Conservation (phyloP, 2,329 filamentous ascomycete genomes). For the Apiospora saccharicola region DNA sequence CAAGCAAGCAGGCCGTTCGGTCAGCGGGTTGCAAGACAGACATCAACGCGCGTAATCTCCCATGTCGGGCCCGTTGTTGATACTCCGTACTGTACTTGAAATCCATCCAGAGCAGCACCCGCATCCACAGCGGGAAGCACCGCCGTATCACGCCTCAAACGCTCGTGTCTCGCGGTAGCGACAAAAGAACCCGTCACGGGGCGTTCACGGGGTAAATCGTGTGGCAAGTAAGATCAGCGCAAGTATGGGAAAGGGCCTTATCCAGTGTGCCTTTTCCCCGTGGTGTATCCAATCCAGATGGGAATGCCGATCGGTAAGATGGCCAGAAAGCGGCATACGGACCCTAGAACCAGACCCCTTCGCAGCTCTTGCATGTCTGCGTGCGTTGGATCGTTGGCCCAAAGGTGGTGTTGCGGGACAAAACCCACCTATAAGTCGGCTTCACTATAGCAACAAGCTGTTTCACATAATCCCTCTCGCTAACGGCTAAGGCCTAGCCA, state of each 20-base stretch:
- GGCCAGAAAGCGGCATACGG: neutral
- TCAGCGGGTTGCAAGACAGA: neutral
- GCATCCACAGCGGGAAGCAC: slow-evolving; percentile 15
- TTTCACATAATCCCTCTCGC: slow-evolving; percentile 12
- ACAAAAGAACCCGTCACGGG: neutral
- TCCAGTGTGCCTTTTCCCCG: neutral
- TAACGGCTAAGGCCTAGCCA: neutral
- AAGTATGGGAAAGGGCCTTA: neutral
- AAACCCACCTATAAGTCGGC: slow-evolving; percentile 19
- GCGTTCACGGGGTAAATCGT: neutral
- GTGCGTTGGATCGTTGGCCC: no score
- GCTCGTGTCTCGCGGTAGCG: neutral
- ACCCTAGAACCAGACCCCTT: neutral
- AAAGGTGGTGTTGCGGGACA: neutral
- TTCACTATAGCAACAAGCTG: slow-evolving; percentile 18
- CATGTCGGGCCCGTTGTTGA: neutral
- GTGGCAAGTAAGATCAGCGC: neutral
- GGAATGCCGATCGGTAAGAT: neutral
- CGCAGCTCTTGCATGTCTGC: neutral
- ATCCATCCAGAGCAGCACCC: neutral
- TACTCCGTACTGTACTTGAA: neutral
- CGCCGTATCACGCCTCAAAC: neutral
- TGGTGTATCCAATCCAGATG: slow-evolving; percentile 2
- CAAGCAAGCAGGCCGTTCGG: neutral
- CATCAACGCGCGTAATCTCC: neutral